Percentiles rank a stretch among this genome's conserved stretches.
These are phyloP conservation scores for Neurospora sp. DNA, from an alignment of 495 filamentous ascomycete genomes.

Conservation along the genomic window DNA sequence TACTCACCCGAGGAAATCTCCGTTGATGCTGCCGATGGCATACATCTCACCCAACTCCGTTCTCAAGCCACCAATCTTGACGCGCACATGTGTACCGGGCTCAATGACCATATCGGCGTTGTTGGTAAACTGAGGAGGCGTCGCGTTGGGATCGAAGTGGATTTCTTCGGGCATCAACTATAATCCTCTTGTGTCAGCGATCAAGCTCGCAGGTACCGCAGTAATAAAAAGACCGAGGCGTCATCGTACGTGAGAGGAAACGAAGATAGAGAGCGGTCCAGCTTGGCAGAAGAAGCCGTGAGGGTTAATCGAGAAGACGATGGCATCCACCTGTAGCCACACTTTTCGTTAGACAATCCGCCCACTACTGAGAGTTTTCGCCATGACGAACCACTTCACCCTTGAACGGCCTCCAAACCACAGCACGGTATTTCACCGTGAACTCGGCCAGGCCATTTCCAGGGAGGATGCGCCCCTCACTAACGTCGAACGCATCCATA, in stretches of 20 bases:
- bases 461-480: slow-evolving; percentile 82
- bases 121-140: slow-evolving; percentile 74
- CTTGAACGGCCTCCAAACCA: slow-evolving; percentile 95
- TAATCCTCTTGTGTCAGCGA: slow-evolving; percentile 3
- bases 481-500: slow-evolving; percentile 87
- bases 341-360: slow-evolving; percentile 8
- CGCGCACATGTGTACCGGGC: slow-evolving; percentile 81
- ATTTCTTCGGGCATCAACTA: slow-evolving; percentile 89
- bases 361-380: not conserved
- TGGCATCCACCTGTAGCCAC: slow-evolving; percentile 69
- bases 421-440: slow-evolving; percentile 85
- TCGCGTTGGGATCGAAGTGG: slow-evolving; percentile 83
- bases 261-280: slow-evolving; percentile 80
- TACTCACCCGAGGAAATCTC: slow-evolving; percentile 53
- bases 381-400: slow-evolving; percentile 73
- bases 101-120: slow-evolving; percentile 90
- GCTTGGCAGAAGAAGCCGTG: slow-evolving; percentile 89
- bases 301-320: slow-evolving; percentile 79
- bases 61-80: slow-evolving; percentile 86
- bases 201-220: not conserved
- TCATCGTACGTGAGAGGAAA: slow-evolving; percentile 67
- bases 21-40: slow-evolving; percentile 95
- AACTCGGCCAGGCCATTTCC: slow-evolving; percentile 86
- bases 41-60: slow-evolving; percentile 88
- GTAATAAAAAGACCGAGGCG: not conserved